These are phyloP conservation scores for Combretum micranthum DNA, from an alignment of 345 rosid species.

Conservation along the genomic window DNA sequence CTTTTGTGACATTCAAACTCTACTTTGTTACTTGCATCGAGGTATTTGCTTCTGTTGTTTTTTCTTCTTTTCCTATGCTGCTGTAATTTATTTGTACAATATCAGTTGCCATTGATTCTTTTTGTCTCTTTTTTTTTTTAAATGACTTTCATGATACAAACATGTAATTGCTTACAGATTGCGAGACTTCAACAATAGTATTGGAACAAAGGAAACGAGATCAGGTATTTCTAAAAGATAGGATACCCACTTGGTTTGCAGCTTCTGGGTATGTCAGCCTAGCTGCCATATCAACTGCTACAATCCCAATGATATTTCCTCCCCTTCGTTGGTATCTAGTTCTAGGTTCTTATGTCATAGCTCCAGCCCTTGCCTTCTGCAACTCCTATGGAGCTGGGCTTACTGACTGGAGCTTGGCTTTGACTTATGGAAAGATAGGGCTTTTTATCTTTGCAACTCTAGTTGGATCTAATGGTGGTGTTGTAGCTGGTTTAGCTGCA, in stretches of 20 bases:
- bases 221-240: slow-evolving; percentile 70
- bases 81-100: too few species aligned
- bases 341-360: slow-evolving; percentile 66
- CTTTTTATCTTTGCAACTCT: slow-evolving; percentile 78
- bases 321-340: slow-evolving; percentile 88
- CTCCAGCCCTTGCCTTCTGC: slow-evolving; percentile 93
- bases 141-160: too few species aligned
- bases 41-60: too few species aligned
- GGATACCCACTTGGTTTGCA: slow-evolving; percentile 73
- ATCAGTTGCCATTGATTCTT: too few species aligned
- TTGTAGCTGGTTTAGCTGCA: slow-evolving; percentile 80
- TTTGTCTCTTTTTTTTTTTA: too few species aligned
- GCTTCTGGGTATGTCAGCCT: slow-evolving; percentile 81
- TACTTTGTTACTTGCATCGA: too few species aligned
- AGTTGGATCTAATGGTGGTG: slow-evolving; percentile 79
- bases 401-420: slow-evolving; percentile 73
- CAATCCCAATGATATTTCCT: slow-evolving; percentile 67
- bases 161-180: slow-evolving; percentile 21
- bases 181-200: slow-evolving; percentile 39
- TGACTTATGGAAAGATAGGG: slow-evolving; percentile 90
- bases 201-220: slow-evolving; percentile 59
- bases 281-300: slow-evolving; percentile 77
- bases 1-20: too few species aligned
- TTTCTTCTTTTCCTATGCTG: too few species aligned
- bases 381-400: slow-evolving; percentile 83